Conservation (phyloP, 2,329 filamentous ascomycete genomes). For the Graphium sp. region DNA sequence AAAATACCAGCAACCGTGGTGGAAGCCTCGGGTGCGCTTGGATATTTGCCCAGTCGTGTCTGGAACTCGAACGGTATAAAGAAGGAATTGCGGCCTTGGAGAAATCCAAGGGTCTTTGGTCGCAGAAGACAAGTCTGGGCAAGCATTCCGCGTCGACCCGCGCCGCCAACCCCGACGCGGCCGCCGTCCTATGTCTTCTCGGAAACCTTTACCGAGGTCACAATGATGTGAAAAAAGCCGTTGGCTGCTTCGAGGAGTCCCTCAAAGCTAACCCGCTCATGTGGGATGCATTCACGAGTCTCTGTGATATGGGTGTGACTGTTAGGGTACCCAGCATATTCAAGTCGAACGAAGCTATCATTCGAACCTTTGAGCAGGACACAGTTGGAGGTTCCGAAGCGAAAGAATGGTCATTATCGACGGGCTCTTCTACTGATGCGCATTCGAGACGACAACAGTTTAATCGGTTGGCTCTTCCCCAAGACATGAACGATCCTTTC, state of each 20-base stretch:
- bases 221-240: constrained; percentile 68
- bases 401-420: too few relatives aligned
- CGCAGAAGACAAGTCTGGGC: constrained; percentile 59
- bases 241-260: constrained; percentile 74
- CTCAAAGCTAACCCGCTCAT: constrained; percentile 87
- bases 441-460: too few relatives aligned
- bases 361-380: constrained; percentile 26
- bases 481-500: too few relatives aligned
- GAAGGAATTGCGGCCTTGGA: constrained; percentile 77
- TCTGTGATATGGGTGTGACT: constrained; percentile 76
- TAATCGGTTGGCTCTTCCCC: too few relatives aligned
- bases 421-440: too few relatives aligned
- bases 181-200: constrained; percentile 67
- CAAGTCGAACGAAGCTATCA: constrained; percentile 43
- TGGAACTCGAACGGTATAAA: constrained; percentile 60
- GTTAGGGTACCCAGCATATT: constrained; percentile 79
- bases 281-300: constrained; percentile 87
- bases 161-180: constrained; percentile 63
- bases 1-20: constrained; percentile 51
- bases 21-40: constrained; percentile 76
- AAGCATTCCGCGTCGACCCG: constrained; percentile 65
- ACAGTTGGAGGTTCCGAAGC: too few relatives aligned
- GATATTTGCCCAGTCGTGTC: constrained; percentile 77
- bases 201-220: constrained; percentile 77
- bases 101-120: constrained; percentile 63